These are phyloP conservation scores for Cladophialophora exuberans DNA, from an alignment of 2,329 filamentous ascomycete species.

Conservation along the genomic window DNA sequence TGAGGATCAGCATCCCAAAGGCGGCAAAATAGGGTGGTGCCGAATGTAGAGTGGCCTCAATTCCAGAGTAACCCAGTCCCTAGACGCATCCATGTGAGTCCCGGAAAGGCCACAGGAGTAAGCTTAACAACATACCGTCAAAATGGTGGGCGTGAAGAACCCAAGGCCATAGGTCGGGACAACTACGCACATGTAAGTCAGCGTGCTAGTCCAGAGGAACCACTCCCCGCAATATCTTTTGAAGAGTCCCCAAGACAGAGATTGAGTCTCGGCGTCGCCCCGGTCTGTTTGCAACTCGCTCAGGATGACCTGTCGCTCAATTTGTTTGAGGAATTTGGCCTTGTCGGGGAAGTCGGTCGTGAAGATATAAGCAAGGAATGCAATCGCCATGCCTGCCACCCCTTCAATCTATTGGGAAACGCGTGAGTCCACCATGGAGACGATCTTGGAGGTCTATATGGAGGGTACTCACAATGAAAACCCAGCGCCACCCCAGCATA, in stretches of 20 bases:
- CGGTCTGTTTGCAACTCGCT: slow-evolving; percentile 14
- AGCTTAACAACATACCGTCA: slow-evolving; percentile 3
- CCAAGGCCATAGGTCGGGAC: slow-evolving; percentile 13
- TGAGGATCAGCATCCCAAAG: slow-evolving; percentile 11
- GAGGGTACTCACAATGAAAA: no score
- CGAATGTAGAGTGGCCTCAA: slow-evolving; percentile 13
- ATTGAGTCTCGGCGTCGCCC: slow-evolving; percentile 14
- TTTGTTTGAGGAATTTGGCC: slow-evolving; percentile 20
- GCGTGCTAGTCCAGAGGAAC: slow-evolving; percentile 13
- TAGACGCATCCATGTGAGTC: background rate
- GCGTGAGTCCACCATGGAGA: no score
- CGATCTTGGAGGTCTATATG: no score
- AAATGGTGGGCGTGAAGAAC: slow-evolving; percentile 17
- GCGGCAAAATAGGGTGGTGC: slow-evolving; percentile 18
- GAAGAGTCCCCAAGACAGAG: slow-evolving; percentile 6
- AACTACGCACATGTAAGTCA: slow-evolving; percentile 15
- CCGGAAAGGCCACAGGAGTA: background rate
- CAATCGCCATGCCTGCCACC: slow-evolving; percentile 10
- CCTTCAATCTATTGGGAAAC: no score
- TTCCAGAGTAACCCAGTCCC: slow-evolving; percentile 18
- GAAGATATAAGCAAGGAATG: slow-evolving; percentile 9
- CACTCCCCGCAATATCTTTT: slow-evolving; percentile 7
- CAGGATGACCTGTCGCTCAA: slow-evolving; percentile 11
- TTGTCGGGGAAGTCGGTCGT: slow-evolving; percentile 15
- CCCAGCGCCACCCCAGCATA: slow-evolving; percentile 20